Percentiles rank a stretch among this genome's conserved stretches.
Evolutionary conservation across 2,329 filamentous ascomycete species (phyloP).

Genomic region (Xylariales sp.): DNA sequence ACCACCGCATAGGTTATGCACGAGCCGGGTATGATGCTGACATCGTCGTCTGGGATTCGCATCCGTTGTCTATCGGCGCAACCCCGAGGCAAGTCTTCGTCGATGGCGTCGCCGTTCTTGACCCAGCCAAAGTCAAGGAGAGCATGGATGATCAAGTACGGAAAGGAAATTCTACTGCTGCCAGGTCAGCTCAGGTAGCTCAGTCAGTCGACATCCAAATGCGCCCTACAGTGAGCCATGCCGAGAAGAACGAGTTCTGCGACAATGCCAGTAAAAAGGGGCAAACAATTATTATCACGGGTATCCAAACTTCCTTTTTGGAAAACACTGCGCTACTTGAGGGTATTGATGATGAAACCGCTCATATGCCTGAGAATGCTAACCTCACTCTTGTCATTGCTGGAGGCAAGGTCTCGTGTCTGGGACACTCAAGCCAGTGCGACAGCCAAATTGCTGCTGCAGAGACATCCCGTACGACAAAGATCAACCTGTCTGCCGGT

Average conservation of each 20-base stretch:
- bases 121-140: constrained; percentile 1
- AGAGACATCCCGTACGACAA: no score
- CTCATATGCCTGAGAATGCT: no score
- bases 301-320: constrained; percentile 31
- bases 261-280: constrained; percentile 11
- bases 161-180: constrained; percentile 5
- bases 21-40: constrained; percentile 44
- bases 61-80: constrained; percentile 41
- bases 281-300: constrained; percentile 29
- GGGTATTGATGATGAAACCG: background rate
- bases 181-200: background rate
- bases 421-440: constrained; percentile 26
- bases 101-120: constrained; percentile 28
- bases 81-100: constrained; percentile 43
- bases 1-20: constrained; percentile 38
- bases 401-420: constrained; percentile 35
- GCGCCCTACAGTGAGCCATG: constrained; percentile 16
- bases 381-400: constrained; percentile 34
- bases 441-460: constrained; percentile 15
- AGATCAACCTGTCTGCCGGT: constrained; percentile 37
- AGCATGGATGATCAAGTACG: no score
- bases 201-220: constrained; percentile 16
- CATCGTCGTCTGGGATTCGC: constrained; percentile 43
- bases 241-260: constrained; percentile 21
- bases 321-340: constrained; percentile 12